Conservation (phyloP, 2,329 filamentous ascomycete genomes). For the Nothopassalora personata region DNA sequence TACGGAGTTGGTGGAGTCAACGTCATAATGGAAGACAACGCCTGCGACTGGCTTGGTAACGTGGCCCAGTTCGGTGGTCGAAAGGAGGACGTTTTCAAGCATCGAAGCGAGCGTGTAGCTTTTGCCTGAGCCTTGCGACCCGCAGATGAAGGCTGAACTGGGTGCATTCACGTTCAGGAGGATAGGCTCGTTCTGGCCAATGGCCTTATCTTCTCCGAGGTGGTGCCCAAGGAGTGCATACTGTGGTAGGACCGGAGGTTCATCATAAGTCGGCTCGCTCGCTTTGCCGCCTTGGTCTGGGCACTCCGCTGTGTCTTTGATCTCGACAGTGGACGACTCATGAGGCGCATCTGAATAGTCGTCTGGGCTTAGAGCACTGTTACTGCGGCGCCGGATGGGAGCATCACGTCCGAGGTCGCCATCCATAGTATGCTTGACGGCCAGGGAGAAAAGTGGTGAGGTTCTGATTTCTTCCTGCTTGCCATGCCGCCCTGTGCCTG, state of each 20-base stretch:
- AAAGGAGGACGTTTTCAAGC: slow-evolving; percentile 54
- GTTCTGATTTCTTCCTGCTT: slow-evolving; percentile 1
- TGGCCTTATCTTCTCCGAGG: slow-evolving; percentile 9
- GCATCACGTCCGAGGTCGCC: background rate
- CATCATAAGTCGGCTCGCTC: background rate
- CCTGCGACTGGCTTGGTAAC: slow-evolving; percentile 52
- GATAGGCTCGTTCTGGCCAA: slow-evolving; percentile 28
- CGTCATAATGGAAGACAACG: slow-evolving; percentile 55
- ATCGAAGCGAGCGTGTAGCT: slow-evolving; percentile 56
- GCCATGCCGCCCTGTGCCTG: background rate
- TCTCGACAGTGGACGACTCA: background rate
- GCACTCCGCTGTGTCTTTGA: background rate
- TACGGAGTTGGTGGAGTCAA: slow-evolving; percentile 45
- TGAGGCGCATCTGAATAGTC: background rate
- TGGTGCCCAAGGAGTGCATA: slow-evolving; percentile 26
- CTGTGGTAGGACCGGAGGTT: slow-evolving; percentile 19
- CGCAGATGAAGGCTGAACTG: slow-evolving; percentile 58
- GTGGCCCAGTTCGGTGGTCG: slow-evolving; percentile 37
- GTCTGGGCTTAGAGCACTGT: background rate
- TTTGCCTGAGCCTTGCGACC: slow-evolving; percentile 55
- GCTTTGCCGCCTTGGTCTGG: background rate
- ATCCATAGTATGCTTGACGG: slow-evolving; percentile 18
- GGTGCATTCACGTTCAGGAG: slow-evolving; percentile 52
- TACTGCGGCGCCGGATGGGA: background rate
- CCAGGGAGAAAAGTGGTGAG: slow-evolving; percentile 25